These are phyloP conservation scores for Myrmaecium sp. DNA, from an alignment of 2,329 filamentous ascomycete species.

Conservation along the genomic window DNA sequence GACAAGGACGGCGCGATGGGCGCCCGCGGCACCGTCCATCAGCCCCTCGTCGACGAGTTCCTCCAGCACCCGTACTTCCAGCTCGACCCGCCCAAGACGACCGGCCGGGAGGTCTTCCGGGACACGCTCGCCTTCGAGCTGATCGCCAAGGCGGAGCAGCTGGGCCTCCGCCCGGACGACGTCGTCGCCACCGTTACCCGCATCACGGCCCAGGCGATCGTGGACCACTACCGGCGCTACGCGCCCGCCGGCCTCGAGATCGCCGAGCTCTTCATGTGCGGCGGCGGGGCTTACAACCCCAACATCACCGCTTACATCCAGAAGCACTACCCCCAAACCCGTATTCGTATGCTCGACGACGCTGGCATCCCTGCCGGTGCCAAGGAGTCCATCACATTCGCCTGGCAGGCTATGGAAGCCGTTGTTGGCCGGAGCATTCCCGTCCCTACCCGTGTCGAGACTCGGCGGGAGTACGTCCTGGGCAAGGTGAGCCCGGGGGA, in stretches of 20 bases:
- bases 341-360: slow-evolving; percentile 38
- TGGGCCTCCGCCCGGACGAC: slow-evolving; percentile 32
- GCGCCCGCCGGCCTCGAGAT: slow-evolving; percentile 27
- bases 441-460: slow-evolving; percentile 38
- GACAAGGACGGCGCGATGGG: slow-evolving; percentile 37
- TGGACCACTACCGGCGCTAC: slow-evolving; percentile 33
- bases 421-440: slow-evolving; percentile 35
- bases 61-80: slow-evolving; percentile 33
- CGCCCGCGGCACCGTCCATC: slow-evolving; percentile 30
- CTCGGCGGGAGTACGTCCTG: slow-evolving; percentile 32
- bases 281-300: slow-evolving; percentile 39
- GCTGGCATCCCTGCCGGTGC: slow-evolving; percentile 39
- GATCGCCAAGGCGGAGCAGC: slow-evolving; percentile 29
- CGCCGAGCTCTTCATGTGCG: slow-evolving; percentile 44
- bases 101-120: slow-evolving; percentile 42
- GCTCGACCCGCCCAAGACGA: slow-evolving; percentile 37
- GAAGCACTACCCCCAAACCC: slow-evolving; percentile 28
- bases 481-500: slow-evolving; percentile 38
- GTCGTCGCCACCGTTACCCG: slow-evolving; percentile 42
- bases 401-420: slow-evolving; percentile 44
- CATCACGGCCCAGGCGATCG: slow-evolving; percentile 41
- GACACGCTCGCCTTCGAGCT: slow-evolving; percentile 37
- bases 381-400: slow-evolving; percentile 44
- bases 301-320: slow-evolving; percentile 40
- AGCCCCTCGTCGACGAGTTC: slow-evolving; percentile 36